Conservation (phyloP, 192 early-diverging fungal genomes). For the Linderina pennispora region DNA sequence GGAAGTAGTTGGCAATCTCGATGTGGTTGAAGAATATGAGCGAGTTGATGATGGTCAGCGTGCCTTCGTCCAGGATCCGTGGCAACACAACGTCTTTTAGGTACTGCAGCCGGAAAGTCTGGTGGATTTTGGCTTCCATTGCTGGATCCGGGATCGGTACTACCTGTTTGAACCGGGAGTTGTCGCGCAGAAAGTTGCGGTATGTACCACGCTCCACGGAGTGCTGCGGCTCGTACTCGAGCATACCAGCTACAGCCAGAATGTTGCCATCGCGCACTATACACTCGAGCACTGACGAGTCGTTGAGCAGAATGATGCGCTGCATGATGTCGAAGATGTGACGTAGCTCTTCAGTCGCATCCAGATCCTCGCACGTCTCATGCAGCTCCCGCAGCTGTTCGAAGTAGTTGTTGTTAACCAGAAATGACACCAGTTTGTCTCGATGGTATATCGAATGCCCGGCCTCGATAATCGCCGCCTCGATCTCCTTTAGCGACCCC, state of each 20-base stretch:
- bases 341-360: slow-evolving; percentile 66
- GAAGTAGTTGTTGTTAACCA: slow-evolving; percentile 63
- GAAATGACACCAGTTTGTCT: slow-evolving; percentile 55
- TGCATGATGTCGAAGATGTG: slow-evolving; percentile 66
- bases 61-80: slow-evolving; percentile 69
- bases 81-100: slow-evolving; percentile 82
- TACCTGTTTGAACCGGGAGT: slow-evolving; percentile 61
- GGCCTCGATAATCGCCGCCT: slow-evolving; percentile 53
- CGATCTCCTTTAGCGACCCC: slow-evolving; percentile 65
- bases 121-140: slow-evolving; percentile 74
- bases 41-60: slow-evolving; percentile 63
- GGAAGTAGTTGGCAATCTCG: slow-evolving; percentile 74
- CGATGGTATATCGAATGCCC: slow-evolving; percentile 52
- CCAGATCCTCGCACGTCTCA: slow-evolving; percentile 79
- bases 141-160: slow-evolving; percentile 70
- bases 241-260: slow-evolving; percentile 63
- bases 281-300: slow-evolving; percentile 63
- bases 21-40: slow-evolving; percentile 79
- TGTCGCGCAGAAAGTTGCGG: slow-evolving; percentile 61
- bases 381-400: slow-evolving; percentile 63
- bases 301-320: slow-evolving; percentile 74
- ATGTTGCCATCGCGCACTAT: slow-evolving; percentile 76
- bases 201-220: slow-evolving; percentile 66
- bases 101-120: slow-evolving; percentile 81
- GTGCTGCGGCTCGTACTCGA: slow-evolving; percentile 84